A percentile compares a stretch with the other conserved stretches of the same genome.
Conservation (phyloP, 1,284 basidiomycete species). For the Lignosus rhinocerotis region DNA sequence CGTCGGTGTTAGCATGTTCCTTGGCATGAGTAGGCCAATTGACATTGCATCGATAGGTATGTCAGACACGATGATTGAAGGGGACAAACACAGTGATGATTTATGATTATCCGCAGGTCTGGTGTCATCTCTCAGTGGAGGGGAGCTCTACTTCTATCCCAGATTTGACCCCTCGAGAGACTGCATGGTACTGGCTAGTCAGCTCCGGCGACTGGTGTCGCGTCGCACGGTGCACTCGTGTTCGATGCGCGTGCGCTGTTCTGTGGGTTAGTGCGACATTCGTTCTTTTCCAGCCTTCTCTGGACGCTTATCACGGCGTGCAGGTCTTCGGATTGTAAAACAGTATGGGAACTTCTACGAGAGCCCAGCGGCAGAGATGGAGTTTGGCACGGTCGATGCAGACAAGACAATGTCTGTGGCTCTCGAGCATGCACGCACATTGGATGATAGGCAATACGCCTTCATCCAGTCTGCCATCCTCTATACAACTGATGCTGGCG, state of each 20-base stretch:
- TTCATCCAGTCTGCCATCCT: conserved; percentile 91
- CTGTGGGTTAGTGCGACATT: conserved; percentile 59
- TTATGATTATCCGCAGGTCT: conserved; percentile 50
- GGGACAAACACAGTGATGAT: neutral
- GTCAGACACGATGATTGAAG: too few species aligned
- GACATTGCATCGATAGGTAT: conserved; percentile 89
- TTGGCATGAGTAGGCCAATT: conserved; percentile 82
- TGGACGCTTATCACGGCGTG: neutral
- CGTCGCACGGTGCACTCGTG: conserved; percentile 84
- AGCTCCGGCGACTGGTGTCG: conserved; percentile 71
- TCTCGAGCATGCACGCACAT: conserved; percentile 62
- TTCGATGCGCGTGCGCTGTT: conserved; percentile 83
- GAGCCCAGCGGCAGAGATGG: conserved; percentile 74
- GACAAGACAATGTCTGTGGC: conserved; percentile 77
- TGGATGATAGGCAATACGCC: conserved; percentile 79
- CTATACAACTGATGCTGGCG: conserved; percentile 81
- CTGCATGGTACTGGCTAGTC: conserved; percentile 64
- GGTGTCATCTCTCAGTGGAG: conserved; percentile 82
- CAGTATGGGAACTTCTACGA: conserved; percentile 86
- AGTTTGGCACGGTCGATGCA: conserved; percentile 80
- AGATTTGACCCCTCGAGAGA: conserved; percentile 81
- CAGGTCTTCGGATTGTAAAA: conserved; percentile 72
- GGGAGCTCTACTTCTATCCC: conserved; percentile 92
- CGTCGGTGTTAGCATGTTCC: conserved; percentile 88
- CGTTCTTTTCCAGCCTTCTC: conserved; percentile 4